Conservation (phyloP, 192 early-diverging fungal species). For the Coemansia aciculifera region DNA sequence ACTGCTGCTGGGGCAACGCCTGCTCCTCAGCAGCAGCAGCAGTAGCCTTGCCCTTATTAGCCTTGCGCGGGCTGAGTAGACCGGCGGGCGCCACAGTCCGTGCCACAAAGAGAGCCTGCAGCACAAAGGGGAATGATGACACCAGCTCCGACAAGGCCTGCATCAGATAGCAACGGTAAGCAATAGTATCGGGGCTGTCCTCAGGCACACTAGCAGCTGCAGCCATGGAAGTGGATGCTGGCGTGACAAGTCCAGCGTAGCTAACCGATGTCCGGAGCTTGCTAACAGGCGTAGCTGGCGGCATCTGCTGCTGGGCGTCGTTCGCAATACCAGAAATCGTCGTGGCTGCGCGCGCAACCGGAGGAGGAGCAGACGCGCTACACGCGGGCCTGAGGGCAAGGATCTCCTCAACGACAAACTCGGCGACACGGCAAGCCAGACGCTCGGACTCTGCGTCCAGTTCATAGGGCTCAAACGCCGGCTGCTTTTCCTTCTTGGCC, state of each 20-base stretch:
- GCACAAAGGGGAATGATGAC: conserved; percentile 72
- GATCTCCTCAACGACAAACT: conserved; percentile 50
- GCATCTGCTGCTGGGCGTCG: conserved; percentile 7
- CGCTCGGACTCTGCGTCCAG: conserved; percentile 44
- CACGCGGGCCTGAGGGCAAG: conserved; percentile 33
- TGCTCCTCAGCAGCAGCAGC: conserved; percentile 14
- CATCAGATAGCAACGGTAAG: conserved; percentile 76
- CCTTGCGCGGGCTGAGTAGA: conserved; percentile 39
- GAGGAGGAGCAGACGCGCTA: neutral
- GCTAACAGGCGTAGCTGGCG: conserved; percentile 15
- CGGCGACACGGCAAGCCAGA: conserved; percentile 45
- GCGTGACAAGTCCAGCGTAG: conserved; percentile 10
- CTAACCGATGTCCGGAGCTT: conserved; percentile 24
- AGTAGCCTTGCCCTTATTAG: conserved; percentile 31
- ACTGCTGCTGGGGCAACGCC: conserved; percentile 6
- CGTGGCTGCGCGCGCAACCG: neutral
- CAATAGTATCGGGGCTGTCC: conserved; percentile 45
- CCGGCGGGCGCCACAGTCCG: conserved; percentile 16
- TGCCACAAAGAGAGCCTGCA: conserved; percentile 37
- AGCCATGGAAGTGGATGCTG: conserved; percentile 6
- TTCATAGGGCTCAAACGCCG: conserved; percentile 39
- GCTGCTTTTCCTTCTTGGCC: conserved; percentile 29
- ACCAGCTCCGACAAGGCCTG: conserved; percentile 86
- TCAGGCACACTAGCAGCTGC: conserved; percentile 14
- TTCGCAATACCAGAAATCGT: neutral